Base-by-base conservation (phyloP, 1,284 basidiomycete genomes). In the Boletus sp. region DNA sequence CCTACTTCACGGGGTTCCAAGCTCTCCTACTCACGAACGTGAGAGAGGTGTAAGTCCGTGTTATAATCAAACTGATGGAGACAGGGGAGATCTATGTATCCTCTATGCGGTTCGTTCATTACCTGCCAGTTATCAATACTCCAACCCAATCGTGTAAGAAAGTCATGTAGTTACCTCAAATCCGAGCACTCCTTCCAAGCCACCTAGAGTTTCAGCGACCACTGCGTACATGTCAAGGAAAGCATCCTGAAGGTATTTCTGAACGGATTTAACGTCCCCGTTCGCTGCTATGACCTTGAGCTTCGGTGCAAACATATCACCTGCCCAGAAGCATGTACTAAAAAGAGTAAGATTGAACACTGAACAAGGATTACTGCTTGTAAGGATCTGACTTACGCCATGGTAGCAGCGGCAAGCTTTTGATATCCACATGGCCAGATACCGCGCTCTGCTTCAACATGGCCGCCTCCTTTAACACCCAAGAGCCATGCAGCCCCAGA, bases 31-130 rank as follows among this genome's bases (percentile, higher is more conserved):
- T 70, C 59, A 89, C 87, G 91, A 61, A 87, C 82, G 64, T 85
- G 76, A 13, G 85, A 83, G 23, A 97, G 77, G 60, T 97, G 93
- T 6, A 99, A 78, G 62, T 98, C 94, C 9, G 94, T 96, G 54
- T 91, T 93, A 68, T 96, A 94, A 67, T 97, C 85, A 71, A 91
- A 98, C 26, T 73, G 73, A 59, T 97, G 84, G 44, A 97, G 77
- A 3, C 91, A 91, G 34, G 81, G 74, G 3, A 95, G 72, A 48
- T 88, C 81, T 51, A 96, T 82, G 62, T 94, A 96, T 20, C 95
- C 96, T 60, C 87, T 77, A 69, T 99, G 94, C 1, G 95, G 95
- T 68, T 99, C 95, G 60, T 99, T 99, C 80, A 97, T 88, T 65
- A 91, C 79, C 88, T 92, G 43, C 17, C n/a, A 13, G 29, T 8